Percentiles rank a stretch among this genome's conserved stretches.
These are phyloP conservation scores for Helichrysum umbraculigerum DNA, from an alignment of 129 eudicot genomes.

Conservation along the genomic window DNA sequence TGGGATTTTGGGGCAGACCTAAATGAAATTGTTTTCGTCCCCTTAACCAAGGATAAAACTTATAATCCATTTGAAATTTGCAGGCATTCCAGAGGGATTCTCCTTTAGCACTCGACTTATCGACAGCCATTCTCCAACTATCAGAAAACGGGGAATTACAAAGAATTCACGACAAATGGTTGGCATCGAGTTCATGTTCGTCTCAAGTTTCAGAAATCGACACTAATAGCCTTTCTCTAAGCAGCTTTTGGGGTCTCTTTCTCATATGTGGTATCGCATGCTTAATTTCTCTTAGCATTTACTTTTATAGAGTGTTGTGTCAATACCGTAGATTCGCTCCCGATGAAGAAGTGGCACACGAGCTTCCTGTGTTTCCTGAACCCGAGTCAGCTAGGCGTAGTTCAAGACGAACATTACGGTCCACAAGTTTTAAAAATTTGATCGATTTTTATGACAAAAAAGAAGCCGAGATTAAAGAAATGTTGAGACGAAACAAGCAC, in stretches of 20 bases:
- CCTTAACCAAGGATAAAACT: background rate
- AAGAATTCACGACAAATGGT: slow-evolving; percentile 68
- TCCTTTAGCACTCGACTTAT: slow-evolving; percentile 65
- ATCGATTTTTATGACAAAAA: slow-evolving; percentile 62
- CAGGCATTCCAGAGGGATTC: slow-evolving; percentile 78
- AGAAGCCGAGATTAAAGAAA: slow-evolving; percentile 69
- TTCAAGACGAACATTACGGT: slow-evolving; percentile 29
- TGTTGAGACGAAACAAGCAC: slow-evolving; percentile 40
- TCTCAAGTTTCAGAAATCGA: slow-evolving; percentile 37
- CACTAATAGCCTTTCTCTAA: slow-evolving; percentile 56
- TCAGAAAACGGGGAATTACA: slow-evolving; percentile 67
- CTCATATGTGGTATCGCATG: slow-evolving; percentile 71
- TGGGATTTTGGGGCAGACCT: background rate
- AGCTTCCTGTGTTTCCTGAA: slow-evolving; percentile 43
- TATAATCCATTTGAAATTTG: background rate
- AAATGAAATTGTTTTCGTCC: background rate
- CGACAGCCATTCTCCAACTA: slow-evolving; percentile 61
- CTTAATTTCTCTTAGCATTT: slow-evolving; percentile 49
- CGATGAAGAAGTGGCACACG: slow-evolving; percentile 41
- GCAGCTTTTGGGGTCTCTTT: slow-evolving; percentile 86
- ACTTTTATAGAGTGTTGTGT: slow-evolving; percentile 48
- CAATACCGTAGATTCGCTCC: slow-evolving; percentile 61
- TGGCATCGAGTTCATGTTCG: slow-evolving; percentile 37
- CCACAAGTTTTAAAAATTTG: slow-evolving; percentile 57
- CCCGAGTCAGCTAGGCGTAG: slow-evolving; percentile 43